Conservation (phyloP, 2,329 filamentous ascomycete genomes). For the Corynespora cassiicola region DNA sequence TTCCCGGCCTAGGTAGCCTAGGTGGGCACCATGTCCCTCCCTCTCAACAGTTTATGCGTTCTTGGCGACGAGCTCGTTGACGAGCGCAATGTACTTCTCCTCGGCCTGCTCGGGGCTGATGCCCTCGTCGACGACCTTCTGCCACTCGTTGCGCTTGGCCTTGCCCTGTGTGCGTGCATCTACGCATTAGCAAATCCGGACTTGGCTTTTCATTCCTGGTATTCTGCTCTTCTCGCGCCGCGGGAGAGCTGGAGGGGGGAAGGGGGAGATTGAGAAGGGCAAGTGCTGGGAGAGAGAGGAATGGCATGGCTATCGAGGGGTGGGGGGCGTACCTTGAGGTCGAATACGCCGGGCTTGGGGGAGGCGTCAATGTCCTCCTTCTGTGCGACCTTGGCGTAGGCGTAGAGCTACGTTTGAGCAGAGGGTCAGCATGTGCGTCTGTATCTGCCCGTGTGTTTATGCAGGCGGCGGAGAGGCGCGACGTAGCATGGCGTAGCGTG, state of each 20-base stretch:
- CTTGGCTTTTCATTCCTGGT: neutral
- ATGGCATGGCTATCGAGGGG: no score
- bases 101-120: conserved; percentile 72
- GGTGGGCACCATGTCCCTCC: no score
- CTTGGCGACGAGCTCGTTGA: conserved; percentile 74
- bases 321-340: conserved; percentile 65
- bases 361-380: conserved; percentile 47
- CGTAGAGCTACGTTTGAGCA: conserved; percentile 55
- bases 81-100: conserved; percentile 74
- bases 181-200: neutral
- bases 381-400: conserved; percentile 52
- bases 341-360: conserved; percentile 70
- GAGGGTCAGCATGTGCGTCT: conserved; percentile 3
- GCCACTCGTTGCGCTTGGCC: conserved; percentile 81
- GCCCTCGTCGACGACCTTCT: conserved; percentile 70
- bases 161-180: conserved; percentile 72
- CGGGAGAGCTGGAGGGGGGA: neutral
- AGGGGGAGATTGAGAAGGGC: conserved; percentile 2
- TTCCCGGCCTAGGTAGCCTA: neutral
- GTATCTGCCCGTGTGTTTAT: neutral
- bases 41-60: no score
- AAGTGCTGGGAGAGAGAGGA: conserved; percentile 1
- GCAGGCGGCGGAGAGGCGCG: neutral
- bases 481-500: neutral
- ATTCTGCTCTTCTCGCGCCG: neutral